Conservation (phyloP, 129 eudicot genomes). For the Tanacetum coccineum region DNA sequence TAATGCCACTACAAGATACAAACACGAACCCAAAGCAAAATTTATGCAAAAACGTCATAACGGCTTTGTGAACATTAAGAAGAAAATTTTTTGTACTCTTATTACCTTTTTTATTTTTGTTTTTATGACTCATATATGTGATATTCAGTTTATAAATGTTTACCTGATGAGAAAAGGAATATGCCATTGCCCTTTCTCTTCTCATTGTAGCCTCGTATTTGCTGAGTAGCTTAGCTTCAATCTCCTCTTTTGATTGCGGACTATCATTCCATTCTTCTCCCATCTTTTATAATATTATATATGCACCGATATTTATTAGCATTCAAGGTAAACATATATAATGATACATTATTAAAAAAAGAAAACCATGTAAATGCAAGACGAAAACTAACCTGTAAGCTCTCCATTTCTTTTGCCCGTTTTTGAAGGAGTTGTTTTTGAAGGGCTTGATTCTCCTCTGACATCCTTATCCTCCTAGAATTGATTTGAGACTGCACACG, state of each 20-base stretch:
- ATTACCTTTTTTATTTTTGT: background rate
- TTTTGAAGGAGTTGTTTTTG: slow-evolving; percentile 83
- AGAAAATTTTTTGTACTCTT: too few relatives aligned
- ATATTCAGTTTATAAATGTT: background rate
- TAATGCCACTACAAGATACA: too few relatives aligned
- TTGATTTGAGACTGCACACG: slow-evolving; percentile 86
- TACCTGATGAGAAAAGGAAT: slow-evolving; percentile 97
- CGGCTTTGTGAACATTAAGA: too few relatives aligned
- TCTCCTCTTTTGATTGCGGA: slow-evolving; percentile 73
- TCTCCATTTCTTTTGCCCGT: slow-evolving; percentile 78
- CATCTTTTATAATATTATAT: slow-evolving; percentile 39
- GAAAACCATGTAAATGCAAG: background rate
- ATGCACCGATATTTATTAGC: background rate
- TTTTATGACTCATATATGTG: background rate
- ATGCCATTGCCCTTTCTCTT: slow-evolving; percentile 90
- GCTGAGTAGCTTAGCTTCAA: slow-evolving; percentile 65
- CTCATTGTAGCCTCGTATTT: slow-evolving; percentile 90
- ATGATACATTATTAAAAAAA: too few relatives aligned
- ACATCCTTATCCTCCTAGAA: slow-evolving; percentile 78
- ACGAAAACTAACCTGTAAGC: slow-evolving; percentile 46
- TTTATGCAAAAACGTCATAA: too few relatives aligned
- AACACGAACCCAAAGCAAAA: too few relatives aligned
- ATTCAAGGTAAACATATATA: too few relatives aligned
- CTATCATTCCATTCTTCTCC: slow-evolving; percentile 92
- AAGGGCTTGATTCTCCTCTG: slow-evolving; percentile 83